Evolutionary conservation across 2,329 filamentous ascomycete genomes (phyloP).

Genomic region (Aspergillus quadrilineatus): DNA sequence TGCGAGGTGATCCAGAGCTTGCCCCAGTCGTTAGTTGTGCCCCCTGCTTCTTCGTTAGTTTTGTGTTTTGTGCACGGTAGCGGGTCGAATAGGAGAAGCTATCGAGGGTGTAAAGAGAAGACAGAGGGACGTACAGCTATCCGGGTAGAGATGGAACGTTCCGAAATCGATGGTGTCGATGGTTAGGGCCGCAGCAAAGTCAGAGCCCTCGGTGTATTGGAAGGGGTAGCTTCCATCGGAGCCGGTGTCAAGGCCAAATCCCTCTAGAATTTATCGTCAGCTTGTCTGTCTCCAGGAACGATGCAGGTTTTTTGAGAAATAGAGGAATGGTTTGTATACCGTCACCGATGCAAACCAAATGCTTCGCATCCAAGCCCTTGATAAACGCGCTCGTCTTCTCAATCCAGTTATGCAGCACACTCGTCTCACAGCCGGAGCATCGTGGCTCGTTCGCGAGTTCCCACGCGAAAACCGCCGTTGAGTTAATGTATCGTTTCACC

Average conservation of each 20-base stretch:
- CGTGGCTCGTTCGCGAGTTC: conserved; percentile 67
- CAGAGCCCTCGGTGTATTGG: conserved; percentile 50
- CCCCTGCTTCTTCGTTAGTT: conserved; percentile 25
- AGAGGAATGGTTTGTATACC: conserved; percentile 19
- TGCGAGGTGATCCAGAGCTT: conserved; percentile 51
- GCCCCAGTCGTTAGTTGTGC: conserved; percentile 44
- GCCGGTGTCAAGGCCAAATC: conserved; percentile 49
- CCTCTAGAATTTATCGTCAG: conserved; percentile 43
- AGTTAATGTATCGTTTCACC: conserved; percentile 59
- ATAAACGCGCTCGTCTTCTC: conserved; percentile 59
- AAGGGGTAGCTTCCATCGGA: conserved; percentile 57
- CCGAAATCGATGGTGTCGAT: conserved; percentile 58
- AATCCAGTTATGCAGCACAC: conserved; percentile 62
- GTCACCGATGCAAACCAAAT: conserved; percentile 64
- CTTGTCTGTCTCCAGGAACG: not conserved
- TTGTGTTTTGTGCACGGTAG: too few species aligned
- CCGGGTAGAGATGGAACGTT: conserved; percentile 55
- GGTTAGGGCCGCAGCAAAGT: conserved; percentile 39
- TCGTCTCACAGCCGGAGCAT: conserved; percentile 59
- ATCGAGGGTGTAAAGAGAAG: too few species aligned
- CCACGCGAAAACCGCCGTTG: conserved; percentile 64
- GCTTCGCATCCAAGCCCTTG: conserved; percentile 60
- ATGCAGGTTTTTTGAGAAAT: not conserved
- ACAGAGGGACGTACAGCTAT: conserved; percentile 37
- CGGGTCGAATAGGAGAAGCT: too few species aligned